Conservation (phyloP, 176 grass and related monocot genomes). For the Pontederia paniculata region DNA sequence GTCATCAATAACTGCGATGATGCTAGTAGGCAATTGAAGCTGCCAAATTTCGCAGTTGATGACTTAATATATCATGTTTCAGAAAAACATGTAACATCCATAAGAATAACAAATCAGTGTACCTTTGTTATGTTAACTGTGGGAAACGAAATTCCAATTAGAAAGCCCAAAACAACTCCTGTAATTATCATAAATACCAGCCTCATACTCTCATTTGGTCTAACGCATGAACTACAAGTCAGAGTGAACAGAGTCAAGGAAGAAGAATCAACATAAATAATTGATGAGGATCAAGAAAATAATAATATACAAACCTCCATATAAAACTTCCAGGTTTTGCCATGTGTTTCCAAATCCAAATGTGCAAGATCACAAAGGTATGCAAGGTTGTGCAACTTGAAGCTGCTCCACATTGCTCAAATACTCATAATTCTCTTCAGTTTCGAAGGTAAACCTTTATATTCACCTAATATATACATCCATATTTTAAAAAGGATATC, state of each 20-base stretch:
- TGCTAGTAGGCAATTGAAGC: slow-evolving; percentile 66
- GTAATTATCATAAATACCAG: slow-evolving; percentile 6
- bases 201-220: slow-evolving; percentile 17
- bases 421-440: slow-evolving; percentile 1
- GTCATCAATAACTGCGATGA: slow-evolving; percentile 53
- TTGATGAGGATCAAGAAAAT: neutral
- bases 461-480: too few species aligned
- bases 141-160: slow-evolving; percentile 23
- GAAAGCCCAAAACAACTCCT: slow-evolving; percentile 28
- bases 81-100: neutral
- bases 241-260: neutral
- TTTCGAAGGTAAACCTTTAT: too few species aligned
- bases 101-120: neutral
- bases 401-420: slow-evolving; percentile 13
- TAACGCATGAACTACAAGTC: neutral
- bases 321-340: slow-evolving; percentile 3
- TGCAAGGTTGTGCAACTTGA: slow-evolving; percentile 4
- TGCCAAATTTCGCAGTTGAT: slow-evolving; percentile 21
- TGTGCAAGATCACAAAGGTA: neutral
- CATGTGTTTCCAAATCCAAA: slow-evolving; percentile 5
- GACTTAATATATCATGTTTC: neutral
- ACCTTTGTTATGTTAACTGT: slow-evolving; percentile 22
- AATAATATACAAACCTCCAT: slow-evolving; percentile 8
- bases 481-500: too few species aligned
- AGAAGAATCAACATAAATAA: too few species aligned